Evolutionary conservation across 73 alveolate genomes (phyloP).

Genomic region (Paramecium octaurelia): DNA sequence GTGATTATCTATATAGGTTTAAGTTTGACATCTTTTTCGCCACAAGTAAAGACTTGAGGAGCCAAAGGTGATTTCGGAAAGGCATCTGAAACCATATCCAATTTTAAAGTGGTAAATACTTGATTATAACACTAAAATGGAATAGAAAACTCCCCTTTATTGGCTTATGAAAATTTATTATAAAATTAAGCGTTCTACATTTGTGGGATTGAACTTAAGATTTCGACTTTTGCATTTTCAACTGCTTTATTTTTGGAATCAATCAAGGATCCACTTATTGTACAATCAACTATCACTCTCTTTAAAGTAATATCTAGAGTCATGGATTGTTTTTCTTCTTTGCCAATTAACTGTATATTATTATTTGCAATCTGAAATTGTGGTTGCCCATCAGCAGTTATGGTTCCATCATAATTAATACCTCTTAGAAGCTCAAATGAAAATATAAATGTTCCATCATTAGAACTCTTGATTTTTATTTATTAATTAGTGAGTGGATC

Average conservation of each 20-base stretch:
- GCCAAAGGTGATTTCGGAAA: background rate
- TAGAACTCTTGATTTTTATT: background rate
- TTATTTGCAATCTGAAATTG: background rate
- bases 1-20: background rate
- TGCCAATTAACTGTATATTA: background rate
- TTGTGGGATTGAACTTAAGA: background rate
- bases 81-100: conserved; percentile 2
- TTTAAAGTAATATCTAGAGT: background rate
- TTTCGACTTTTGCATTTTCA: background rate
- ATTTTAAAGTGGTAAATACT: background rate
- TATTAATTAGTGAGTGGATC: background rate
- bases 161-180: background rate
- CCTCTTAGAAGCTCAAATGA: background rate
- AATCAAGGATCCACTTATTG: background rate
- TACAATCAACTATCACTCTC: background rate
- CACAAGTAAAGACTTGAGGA: background rate
- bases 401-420: background rate
- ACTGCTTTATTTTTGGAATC: background rate
- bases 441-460: background rate
- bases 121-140: conserved; percentile 22
- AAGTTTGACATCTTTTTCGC: background rate
- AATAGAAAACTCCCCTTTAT: background rate
- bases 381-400: conserved; percentile 5
- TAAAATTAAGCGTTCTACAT: background rate
- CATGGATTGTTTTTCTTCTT: background rate